Evolutionary conservation across 1,139 yeast species (phyloP), one percentile per base, ranked within the genome.

Genomic region (Blastobotrys apis): DNA sequence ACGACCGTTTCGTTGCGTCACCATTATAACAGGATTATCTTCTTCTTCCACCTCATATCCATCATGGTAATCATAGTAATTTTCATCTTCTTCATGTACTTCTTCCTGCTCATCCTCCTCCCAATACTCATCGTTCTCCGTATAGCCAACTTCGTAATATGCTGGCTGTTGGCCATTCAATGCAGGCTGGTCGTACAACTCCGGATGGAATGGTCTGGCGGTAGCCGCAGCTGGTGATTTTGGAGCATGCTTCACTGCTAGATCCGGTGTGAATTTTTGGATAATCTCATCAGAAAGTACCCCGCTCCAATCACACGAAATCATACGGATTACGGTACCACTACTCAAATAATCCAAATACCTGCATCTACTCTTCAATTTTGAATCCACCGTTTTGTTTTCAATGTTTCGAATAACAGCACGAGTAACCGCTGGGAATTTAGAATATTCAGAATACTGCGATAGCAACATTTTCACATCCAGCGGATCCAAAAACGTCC

Each of bases 271-370:
- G 21, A 37, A 45, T 33, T 16, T 19, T 12, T 23, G 29, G 22
- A 45, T 23, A 9, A 41, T 43, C 1, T 29, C 36, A 4, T 21
- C 19, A n/a, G 39, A 33, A 13, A 43, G 34, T 5, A 38, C 15
- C 8, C 27, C 43, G 2, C 27, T 33, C 51, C 51, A 48, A 33
- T 49, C 52, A 34, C 50, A 45, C 15, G 47, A 47, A 4, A 49
- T 13, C 19, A 48, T 20, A 35, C 48, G 29, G 21, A 49, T 34
- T 22, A 36, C 29, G 4, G 50, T 40, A 3, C 50, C 50, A 1
- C 35, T 27, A 4, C 47, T 44, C 22, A 50, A 35, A 22, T 47
- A 35, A 29, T 47, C 47, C 22, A 50, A 37, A 33, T 48, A 50
- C 12, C 52, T 37, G n/a, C 33, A 40, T 13, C 45, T 35, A 12